Conservation (phyloP, 1,139 yeast genomes). For the Suhomyces kunorum region DNA sequence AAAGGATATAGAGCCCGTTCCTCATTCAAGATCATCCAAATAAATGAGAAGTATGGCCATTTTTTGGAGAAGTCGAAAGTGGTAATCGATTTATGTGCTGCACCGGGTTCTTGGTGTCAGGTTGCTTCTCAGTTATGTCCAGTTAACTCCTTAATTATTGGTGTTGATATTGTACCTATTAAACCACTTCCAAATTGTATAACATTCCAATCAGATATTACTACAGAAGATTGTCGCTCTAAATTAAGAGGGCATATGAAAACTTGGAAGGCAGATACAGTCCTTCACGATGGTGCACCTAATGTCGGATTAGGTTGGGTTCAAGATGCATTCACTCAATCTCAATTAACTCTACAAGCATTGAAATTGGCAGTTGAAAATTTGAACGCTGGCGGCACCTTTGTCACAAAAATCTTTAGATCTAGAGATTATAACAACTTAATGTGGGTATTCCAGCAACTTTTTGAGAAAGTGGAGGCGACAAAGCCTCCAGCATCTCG, state of each 20-base stretch:
- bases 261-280: conserved; percentile 99
- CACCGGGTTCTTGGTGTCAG: conserved; percentile 99
- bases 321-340: conserved; percentile 98
- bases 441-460: conserved; percentile 95
- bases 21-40: conserved; percentile 90
- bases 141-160: conserved; percentile 86
- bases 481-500: conserved; percentile 99
- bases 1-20: conserved; percentile 99
- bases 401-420: conserved; percentile 94
- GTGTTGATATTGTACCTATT: conserved; percentile 97
- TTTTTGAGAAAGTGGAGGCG: conserved; percentile 95
- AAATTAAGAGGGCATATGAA: conserved; percentile 93
- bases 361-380: conserved; percentile 94
- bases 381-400: conserved; percentile 89
- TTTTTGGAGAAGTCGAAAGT: conserved; percentile 95
- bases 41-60: conserved; percentile 95
- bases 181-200: conserved; percentile 91
- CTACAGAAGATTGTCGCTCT: conserved; percentile 96
- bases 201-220: conserved; percentile 93
- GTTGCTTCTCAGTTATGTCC: conserved; percentile 95
- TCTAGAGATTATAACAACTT: conserved; percentile 96
- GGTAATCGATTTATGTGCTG: conserved; percentile 97
- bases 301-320: conserved; percentile 99
- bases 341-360: conserved; percentile 92
- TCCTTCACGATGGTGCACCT: conserved; percentile 99